phyloP scores from a whole-genome alignment of 306 rosid species.

The Rosa chinensis region DNA sequence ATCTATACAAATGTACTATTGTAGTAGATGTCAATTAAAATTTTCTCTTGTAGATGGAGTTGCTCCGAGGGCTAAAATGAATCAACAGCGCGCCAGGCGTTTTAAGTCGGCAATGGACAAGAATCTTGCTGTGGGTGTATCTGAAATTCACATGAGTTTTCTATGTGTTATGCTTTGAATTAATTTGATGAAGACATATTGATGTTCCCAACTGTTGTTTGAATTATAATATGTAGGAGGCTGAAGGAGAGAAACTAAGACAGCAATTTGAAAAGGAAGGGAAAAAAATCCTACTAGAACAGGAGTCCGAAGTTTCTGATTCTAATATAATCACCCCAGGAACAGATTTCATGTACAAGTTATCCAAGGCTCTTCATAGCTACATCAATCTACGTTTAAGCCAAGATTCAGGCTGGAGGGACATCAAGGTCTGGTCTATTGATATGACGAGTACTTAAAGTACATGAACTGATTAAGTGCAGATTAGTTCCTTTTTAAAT shows the following conservation, averaged over 20 bases:
- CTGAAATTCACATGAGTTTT: neutral
- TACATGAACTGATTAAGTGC: too few relatives aligned
- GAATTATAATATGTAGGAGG: conserved; percentile 30
- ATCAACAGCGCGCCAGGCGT: conserved; percentile 54
- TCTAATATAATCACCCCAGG: too few relatives aligned
- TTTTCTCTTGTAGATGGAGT: conserved; percentile 48
- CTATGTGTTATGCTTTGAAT: neutral
- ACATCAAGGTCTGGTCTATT: too few relatives aligned
- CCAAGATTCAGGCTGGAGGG: too few relatives aligned
- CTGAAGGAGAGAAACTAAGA: conserved; percentile 38
- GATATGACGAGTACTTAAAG: too few relatives aligned
- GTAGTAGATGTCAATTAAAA: neutral
- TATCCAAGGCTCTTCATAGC: too few relatives aligned
- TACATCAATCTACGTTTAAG: too few relatives aligned
- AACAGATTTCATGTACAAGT: too few relatives aligned
- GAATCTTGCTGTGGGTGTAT: conserved; percentile 27
- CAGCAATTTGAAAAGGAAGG: conserved; percentile 50
- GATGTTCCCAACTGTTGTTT: neutral
- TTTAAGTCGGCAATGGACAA: conserved; percentile 39
- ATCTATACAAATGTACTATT: too few relatives aligned
- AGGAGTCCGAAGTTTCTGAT: conserved; percentile 39
- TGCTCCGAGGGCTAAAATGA: conserved; percentile 68
- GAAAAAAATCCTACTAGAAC: conserved; percentile 38
- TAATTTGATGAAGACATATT: neutral
- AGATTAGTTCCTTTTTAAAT: too few relatives aligned